These are phyloP conservation scores for Suillus decipiens DNA, from an alignment of 768 basidiomycete species.

Conservation along the genomic window DNA sequence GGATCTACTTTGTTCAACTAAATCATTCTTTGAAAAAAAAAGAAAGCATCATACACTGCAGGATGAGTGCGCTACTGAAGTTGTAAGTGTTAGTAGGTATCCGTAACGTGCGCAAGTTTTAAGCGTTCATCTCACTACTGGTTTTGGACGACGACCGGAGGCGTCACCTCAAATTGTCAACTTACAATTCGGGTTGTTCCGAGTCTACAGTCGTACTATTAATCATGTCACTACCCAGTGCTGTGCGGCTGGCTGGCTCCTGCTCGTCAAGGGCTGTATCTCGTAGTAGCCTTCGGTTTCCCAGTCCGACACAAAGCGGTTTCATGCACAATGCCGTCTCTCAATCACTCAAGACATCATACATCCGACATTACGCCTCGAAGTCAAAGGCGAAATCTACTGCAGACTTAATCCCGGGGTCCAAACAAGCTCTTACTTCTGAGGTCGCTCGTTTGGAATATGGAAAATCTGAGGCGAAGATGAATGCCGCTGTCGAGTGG, in stretches of 20 bases:
- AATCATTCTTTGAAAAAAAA: too few relatives aligned
- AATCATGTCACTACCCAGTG: conserved; percentile 9
- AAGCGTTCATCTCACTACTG: too few relatives aligned
- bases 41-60: too few relatives aligned
- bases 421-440: conserved; percentile 59
- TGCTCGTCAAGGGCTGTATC: not conserved
- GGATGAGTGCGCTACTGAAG: too few relatives aligned
- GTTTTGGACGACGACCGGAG: too few relatives aligned
- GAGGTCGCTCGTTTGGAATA: conserved; percentile 60
- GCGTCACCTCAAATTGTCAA: too few relatives aligned
- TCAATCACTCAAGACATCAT: not conserved
- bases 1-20: too few relatives aligned
- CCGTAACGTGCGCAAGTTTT: too few relatives aligned
- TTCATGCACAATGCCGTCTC: not conserved
- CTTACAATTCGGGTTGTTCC: too few relatives aligned
- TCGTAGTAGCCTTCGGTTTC: not conserved
- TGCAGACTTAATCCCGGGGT: conserved; percentile 63
- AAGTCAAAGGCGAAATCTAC: conserved; percentile 48
- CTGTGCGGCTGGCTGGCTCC: not conserved
- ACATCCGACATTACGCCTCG: conserved; percentile 29
- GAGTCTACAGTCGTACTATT: not conserved
- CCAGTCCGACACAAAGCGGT: not conserved
- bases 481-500: conserved; percentile 68
- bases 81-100: too few relatives aligned
- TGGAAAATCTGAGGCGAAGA: conserved; percentile 59